A percentile compares a stretch with the other conserved stretches of the same genome.
Evolutionary conservation across 805 yeast species (phyloP).

Genomic region (Tetrapisispora nanseiensis): DNA sequence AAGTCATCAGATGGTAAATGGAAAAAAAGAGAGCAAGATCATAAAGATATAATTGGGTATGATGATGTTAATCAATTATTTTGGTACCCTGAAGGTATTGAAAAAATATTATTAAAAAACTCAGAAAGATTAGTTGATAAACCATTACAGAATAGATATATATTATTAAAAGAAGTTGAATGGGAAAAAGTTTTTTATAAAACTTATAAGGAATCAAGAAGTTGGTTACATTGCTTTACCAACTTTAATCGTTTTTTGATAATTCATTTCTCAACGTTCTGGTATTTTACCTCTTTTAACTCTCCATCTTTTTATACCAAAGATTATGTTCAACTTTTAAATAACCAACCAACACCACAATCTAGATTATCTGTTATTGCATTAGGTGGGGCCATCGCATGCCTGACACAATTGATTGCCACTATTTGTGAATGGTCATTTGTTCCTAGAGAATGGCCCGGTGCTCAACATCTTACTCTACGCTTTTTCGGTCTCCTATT

Average conservation of each 20-base stretch:
- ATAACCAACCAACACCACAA: conserved; percentile 54
- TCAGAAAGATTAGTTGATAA: conserved; percentile 43
- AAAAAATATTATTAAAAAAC: conserved; percentile 39
- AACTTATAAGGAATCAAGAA: conserved; percentile 64
- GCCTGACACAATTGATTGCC: conserved; percentile 46
- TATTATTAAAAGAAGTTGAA: conserved; percentile 40
- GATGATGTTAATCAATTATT: conserved; percentile 85
- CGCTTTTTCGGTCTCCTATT: conserved; percentile 37
- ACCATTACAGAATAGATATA: conserved; percentile 47
- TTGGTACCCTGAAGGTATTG: conserved; percentile 70
- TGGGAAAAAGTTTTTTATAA: conserved; percentile 67
- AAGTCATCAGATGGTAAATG: conserved; percentile 39
- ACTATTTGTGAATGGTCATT: conserved; percentile 47
- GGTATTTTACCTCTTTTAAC: conserved; percentile 67
- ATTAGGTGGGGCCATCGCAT: conserved; percentile 56
- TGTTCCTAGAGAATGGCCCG: conserved; percentile 67
- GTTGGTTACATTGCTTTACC: conserved; percentile 65
- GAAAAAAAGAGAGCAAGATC: conserved; percentile 61
- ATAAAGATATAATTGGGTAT: conserved; percentile 64
- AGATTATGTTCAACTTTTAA: conserved; percentile 40
- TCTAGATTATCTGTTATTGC: conserved; percentile 50
- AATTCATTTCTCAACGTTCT: conserved; percentile 60
- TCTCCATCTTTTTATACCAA: conserved; percentile 58
- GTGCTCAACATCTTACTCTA: conserved; percentile 48
- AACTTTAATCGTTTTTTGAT: conserved; percentile 78